Evolutionary conservation across 2,329 filamentous ascomycete species (phyloP).

Genomic region (Dendryphion nanum): DNA sequence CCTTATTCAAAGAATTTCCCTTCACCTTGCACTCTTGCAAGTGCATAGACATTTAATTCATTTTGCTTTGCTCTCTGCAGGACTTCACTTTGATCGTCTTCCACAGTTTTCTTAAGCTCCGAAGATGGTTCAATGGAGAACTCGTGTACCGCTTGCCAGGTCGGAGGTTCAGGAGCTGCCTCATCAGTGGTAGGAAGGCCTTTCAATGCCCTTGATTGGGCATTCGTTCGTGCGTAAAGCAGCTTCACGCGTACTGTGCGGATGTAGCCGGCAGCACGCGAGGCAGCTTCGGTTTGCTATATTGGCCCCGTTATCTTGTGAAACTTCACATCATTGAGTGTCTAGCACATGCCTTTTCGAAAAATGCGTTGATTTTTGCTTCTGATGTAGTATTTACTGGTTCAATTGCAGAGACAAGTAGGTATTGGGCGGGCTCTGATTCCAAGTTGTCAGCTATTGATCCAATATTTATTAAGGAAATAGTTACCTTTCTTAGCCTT

Average conservation of each 20-base stretch:
- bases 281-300: conserved; percentile 15
- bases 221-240: conserved; percentile 28
- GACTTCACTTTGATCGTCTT: conserved; percentile 7
- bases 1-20: conserved; percentile 19
- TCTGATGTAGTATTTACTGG: conserved; percentile 10
- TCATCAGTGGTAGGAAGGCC: conserved; percentile 23
- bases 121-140: conserved; percentile 14
- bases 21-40: conserved; percentile 13
- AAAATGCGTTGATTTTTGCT: conserved; percentile 14
- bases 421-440: conserved; percentile 14
- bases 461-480: too few relatives aligned
- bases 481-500: conserved; percentile 12
- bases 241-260: conserved; percentile 23
- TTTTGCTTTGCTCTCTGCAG: conserved; percentile 16
- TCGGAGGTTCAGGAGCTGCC: conserved; percentile 21
- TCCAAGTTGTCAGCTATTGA: too few relatives aligned
- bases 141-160: conserved; percentile 28
- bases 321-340: conserved; percentile 1
- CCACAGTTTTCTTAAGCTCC: conserved; percentile 6
- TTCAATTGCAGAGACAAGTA: conserved; percentile 18
- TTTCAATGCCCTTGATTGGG: conserved; percentile 27
- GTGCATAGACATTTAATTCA: conserved; percentile 13
- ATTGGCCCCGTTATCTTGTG: neutral
- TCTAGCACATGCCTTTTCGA: conserved; percentile 9
- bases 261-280: conserved; percentile 15